These are phyloP conservation scores for Pisolithus sp. DNA, from an alignment of 768 basidiomycete genomes.

Conservation along the genomic window DNA sequence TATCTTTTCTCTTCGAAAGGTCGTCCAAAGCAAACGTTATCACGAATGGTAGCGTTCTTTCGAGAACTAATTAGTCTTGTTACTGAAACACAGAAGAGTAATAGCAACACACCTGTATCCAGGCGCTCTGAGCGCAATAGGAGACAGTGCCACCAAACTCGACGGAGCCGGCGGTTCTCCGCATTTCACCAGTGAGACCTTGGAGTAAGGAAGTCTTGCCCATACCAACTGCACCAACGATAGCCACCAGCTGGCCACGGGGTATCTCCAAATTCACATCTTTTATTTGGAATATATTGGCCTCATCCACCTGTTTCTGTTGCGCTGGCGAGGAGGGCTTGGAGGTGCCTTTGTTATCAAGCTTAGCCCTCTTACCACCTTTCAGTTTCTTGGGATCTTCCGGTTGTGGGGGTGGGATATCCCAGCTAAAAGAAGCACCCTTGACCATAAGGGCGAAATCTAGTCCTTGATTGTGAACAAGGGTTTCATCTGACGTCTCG, in stretches of 20 bases:
- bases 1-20: constrained; percentile 78
- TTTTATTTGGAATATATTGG: constrained; percentile 54
- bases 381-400: constrained; percentile 22
- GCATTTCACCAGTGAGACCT: constrained; percentile 80
- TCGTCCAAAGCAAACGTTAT: constrained; percentile 85
- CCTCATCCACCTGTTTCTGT: constrained; percentile 30
- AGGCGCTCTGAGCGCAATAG: constrained; percentile 83
- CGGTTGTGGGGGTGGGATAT: constrained; percentile 56
- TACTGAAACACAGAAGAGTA: neutral
- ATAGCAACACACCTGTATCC: constrained; percentile 62
- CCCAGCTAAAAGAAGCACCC: constrained; percentile 81
- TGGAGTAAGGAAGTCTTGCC: constrained; percentile 62
- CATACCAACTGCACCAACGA: constrained; percentile 68
- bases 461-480: constrained; percentile 46
- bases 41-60: constrained; percentile 77
- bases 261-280: constrained; percentile 65
- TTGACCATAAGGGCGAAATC: constrained; percentile 62
- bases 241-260: constrained; percentile 71
- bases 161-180: constrained; percentile 56
- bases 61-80: neutral
- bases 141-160: constrained; percentile 71
- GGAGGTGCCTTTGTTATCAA: constrained; percentile 9
- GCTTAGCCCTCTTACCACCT: constrained; percentile 1
- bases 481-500: constrained; percentile 60
- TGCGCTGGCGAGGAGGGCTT: constrained; percentile 13